Base-by-base conservation (phyloP, 228 moss, liverwort and hornwort genomes). In the Sphagnum fallax region DNA sequence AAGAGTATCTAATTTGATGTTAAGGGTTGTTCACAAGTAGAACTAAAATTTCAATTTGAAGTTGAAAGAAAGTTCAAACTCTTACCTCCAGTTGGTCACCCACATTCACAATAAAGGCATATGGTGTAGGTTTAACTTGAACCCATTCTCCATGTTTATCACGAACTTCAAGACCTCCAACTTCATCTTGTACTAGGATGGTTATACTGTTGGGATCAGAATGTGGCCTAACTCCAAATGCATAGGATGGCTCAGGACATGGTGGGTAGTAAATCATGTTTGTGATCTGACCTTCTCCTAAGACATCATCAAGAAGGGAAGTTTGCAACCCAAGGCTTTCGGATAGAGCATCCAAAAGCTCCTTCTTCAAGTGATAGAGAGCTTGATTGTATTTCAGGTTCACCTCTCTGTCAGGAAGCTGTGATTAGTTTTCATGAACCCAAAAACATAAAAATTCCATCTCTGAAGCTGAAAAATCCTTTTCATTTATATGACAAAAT, bases 141-240 rank as follows among this genome's bases (percentile, higher is more conserved):
- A 67, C 5, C 67, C 67, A 67, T 15, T 52, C 52, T 8, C 18
- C 18, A 14, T 53, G 50, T 52, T 67, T 67, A 6, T 51, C 12
- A 12, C 55, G 55, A 9, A 67, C 51, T 67, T 67, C 50, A 50
- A 67, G 32, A 12, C 67, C 67, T 6, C 50, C 50, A 51, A 52
- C 52, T 16, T 14, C 7, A 16, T 51, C 67, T 67, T 67, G 67
- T 52, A 67, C 16, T n/a, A 67, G 52, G 67, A 67, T 52, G 11
- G 67, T 52, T 50, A 67, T 10, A 14, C 51, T 5, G 13, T 51
- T 14, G 52, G 12, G 32, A 15, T 67, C 67, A 5, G 51, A 51
- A 47, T 67, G 67, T 14, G 67, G 10, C 5, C 2, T 5, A 16
- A 67, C n/a, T 13, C 67, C 67, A 14, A 10, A 16, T 6, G 52